Base-by-base conservation (phyloP, 352 stramenopile genomes). In the Phytophthora ohioensis region DNA sequence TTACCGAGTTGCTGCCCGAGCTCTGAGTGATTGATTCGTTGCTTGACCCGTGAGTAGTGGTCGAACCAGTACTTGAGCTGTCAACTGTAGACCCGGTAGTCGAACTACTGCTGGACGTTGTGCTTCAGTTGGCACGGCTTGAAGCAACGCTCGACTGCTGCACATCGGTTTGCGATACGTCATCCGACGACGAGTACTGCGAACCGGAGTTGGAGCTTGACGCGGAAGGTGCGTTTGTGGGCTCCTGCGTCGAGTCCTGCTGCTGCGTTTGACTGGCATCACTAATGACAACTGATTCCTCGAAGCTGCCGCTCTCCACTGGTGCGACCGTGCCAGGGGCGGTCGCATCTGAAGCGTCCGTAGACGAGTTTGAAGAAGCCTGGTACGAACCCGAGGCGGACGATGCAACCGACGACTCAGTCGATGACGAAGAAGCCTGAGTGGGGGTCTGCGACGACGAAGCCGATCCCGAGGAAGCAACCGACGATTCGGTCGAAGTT, bases 131-230 rank as follows among this genome's bases (percentile, higher is more conserved):
- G 3, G 49, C 51, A 8, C 31, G 59, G 49, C 65, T 73, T 3
- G 57, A 73, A 1, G 49, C 42, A 10, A 73, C 65, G 7, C 65
- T 73, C 5, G 65, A 67, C 52, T 64, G 65, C 57, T 73, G 65
- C 0, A 59, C 32, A 7, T 36, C 49, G 13, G 51, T 64, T 51
- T 68, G 57, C 11, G 65, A 68, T n/a, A 59, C 57, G 17, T 64
- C 65, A 7, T 56, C 39, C 39, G 47, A 57, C 3, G 54, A 45
- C 32, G 51, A 49, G 21, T 56, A 48, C 1, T 34, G 31, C 35
- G 62, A 69, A 11, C 45, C 53, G 21, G 53, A 64, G 35, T 35
- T 54, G 4, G 62, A 69, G 12, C 42, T 45, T 2, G 62, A 57
- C 13, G 48, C 53, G 10, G 62, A 69, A 52, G 62, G 43, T 2